phyloP scores from a whole-genome alignment of 768 basidiomycete species.

The Leccinellum luteum region DNA sequence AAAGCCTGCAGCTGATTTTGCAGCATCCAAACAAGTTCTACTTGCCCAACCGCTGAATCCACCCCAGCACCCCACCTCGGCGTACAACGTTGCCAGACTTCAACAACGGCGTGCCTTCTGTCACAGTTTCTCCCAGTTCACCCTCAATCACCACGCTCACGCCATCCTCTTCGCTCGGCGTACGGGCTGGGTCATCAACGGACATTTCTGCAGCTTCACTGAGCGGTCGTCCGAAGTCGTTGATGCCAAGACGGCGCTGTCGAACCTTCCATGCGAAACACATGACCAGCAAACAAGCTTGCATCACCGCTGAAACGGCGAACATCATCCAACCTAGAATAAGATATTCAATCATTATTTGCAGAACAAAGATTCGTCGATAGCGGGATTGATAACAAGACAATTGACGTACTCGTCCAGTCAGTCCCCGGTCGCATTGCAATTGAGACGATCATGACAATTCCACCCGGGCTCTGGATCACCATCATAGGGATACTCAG shows the following conservation, averaged over 20 bases:
- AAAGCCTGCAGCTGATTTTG: too few relatives aligned
- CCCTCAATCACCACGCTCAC: slow-evolving; percentile 25
- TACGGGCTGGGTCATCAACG: neutral
- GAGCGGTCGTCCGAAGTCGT: slow-evolving; percentile 82
- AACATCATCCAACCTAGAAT: slow-evolving; percentile 74
- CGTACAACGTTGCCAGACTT: slow-evolving; percentile 20
- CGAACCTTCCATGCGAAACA: slow-evolving; percentile 84
- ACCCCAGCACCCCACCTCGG: slow-evolving; percentile 22
- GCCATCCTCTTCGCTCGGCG: slow-evolving; percentile 2
- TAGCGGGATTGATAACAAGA: neutral
- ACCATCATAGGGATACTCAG: slow-evolving; percentile 95
- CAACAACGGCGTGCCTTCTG: slow-evolving; percentile 24
- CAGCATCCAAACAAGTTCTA: too few relatives aligned
- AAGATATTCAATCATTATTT: neutral
- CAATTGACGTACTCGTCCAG: slow-evolving; percentile 66
- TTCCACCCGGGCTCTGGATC: slow-evolving; percentile 88
- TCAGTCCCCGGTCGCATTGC: slow-evolving; percentile 77
- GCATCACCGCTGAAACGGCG: slow-evolving; percentile 80
- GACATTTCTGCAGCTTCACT: neutral
- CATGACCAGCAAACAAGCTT: slow-evolving; percentile 76
- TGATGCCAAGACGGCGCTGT: slow-evolving; percentile 70
- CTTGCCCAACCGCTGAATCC: slow-evolving; percentile 22
- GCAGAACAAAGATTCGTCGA: neutral
- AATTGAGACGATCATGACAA: slow-evolving; percentile 83
- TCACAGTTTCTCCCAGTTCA: slow-evolving; percentile 1